Evolutionary conservation across 805 yeast species (phyloP).

Genomic region (Wickerhamomyces subpelliculosus): DNA sequence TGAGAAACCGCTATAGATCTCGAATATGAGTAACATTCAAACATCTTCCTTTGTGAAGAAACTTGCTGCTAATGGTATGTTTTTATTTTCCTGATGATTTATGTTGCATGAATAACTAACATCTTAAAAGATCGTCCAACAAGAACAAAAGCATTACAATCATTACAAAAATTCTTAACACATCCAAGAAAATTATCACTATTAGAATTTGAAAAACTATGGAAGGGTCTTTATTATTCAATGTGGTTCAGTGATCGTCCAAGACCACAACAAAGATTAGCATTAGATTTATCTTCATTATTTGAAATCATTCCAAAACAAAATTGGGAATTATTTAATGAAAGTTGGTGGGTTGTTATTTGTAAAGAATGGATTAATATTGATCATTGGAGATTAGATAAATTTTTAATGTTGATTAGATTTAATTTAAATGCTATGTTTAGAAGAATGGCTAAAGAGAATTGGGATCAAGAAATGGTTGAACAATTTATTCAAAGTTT

Average conservation of each 20-base stretch:
- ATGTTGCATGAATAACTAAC: constrained; percentile 3
- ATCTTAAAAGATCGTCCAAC: constrained; percentile 46
- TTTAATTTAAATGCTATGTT: constrained; percentile 63
- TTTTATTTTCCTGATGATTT: too few species aligned
- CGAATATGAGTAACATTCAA: constrained; percentile 20
- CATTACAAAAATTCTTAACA: constrained; percentile 52
- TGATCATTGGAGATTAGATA: constrained; percentile 82
- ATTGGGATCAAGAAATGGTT: constrained; percentile 49
- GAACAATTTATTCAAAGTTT: constrained; percentile 36
- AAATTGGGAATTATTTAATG: constrained; percentile 45
- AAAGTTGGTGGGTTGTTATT: constrained; percentile 78
- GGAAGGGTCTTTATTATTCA: constrained; percentile 93
- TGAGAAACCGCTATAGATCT: not conserved
- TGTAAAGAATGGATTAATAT: constrained; percentile 76
- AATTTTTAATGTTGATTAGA: constrained; percentile 76
- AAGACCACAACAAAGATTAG: constrained; percentile 81
- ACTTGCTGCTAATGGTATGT: constrained; percentile 67
- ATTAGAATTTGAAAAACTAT: constrained; percentile 59
- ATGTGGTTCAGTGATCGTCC: constrained; percentile 98
- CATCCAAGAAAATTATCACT: constrained; percentile 30
- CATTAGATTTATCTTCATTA: constrained; percentile 59
- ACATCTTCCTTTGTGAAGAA: constrained; percentile 60
- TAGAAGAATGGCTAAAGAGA: constrained; percentile 40
- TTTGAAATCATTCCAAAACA: constrained; percentile 36
- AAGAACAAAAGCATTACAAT: constrained; percentile 65